phyloP scores from a whole-genome alignment of 1,284 basidiomycete species.

The Singerocomus inundabilis region DNA sequence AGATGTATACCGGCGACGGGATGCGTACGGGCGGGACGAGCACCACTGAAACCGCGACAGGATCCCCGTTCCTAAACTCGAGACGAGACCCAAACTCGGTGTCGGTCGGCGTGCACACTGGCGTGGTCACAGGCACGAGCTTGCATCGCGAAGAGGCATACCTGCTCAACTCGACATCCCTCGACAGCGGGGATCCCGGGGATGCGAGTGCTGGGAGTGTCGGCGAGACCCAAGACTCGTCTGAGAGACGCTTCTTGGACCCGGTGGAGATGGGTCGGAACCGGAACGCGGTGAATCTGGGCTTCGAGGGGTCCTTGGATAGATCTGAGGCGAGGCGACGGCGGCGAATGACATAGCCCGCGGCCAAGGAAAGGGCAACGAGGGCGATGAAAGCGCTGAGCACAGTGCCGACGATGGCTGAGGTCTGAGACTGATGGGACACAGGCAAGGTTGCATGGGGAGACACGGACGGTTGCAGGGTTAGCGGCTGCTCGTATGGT shows the following conservation, averaged over 20 bases:
- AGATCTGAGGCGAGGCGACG: constrained; percentile 6
- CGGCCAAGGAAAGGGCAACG: constrained; percentile 1
- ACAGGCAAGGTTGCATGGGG: constrained; percentile 16
- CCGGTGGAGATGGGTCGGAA: background rate
- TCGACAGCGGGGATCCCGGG: constrained; percentile 9
- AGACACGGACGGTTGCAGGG: constrained; percentile 10
- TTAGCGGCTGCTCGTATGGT: constrained; percentile 13
- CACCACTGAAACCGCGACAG: background rate
- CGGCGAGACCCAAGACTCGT: constrained; percentile 31
- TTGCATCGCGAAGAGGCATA: constrained; percentile 15
- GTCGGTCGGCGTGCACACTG: constrained; percentile 21
- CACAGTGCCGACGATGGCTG: constrained; percentile 14
- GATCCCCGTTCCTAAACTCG: background rate
- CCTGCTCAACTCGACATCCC: constrained; percentile 14
- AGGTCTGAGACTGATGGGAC: constrained; percentile 5
- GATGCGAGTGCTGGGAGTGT: constrained; percentile 6
- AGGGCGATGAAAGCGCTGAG: constrained; percentile 17
- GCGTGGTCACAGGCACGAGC: constrained; percentile 21
- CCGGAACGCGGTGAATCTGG: constrained; percentile 10
- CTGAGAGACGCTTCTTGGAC: constrained; percentile 25
- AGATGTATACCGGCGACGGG: constrained; percentile 24
- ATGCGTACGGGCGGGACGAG: constrained; percentile 16
- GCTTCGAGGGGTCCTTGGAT: constrained; percentile 18
- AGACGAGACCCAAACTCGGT: constrained; percentile 21
- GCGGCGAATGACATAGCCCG: constrained; percentile 14